Evolutionary conservation across 257 asterid species (phyloP).

Genomic region (Nicotiana otophora): DNA sequence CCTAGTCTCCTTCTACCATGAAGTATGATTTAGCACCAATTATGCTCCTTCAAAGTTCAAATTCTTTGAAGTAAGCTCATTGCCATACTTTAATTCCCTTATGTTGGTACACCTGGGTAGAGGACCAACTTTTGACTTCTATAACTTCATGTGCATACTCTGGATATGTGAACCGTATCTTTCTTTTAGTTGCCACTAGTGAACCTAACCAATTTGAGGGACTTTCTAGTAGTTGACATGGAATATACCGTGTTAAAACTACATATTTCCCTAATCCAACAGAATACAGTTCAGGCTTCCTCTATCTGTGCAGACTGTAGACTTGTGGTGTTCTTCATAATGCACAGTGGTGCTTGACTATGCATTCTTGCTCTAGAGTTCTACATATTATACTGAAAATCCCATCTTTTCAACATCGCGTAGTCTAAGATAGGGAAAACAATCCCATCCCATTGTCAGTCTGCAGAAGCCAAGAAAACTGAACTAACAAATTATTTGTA

Average conservation of each 20-base stretch:
- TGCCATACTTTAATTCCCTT: neutral
- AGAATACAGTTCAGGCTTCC: neutral
- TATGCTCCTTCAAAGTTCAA: neutral
- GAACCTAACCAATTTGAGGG: neutral
- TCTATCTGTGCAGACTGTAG: neutral
- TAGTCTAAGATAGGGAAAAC: neutral
- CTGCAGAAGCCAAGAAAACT: neutral
- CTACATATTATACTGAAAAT: neutral
- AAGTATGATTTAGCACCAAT: neutral
- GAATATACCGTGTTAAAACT: neutral
- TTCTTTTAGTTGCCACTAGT: too few species aligned
- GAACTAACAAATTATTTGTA: neutral
- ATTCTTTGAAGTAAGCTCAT: neutral
- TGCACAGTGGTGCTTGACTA: neutral
- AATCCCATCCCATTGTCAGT: neutral
- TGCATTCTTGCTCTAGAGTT: neutral
- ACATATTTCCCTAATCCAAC: neutral
- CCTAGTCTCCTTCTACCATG: neutral
- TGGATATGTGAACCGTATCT: neutral
- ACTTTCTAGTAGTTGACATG: neutral
- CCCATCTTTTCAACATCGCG: neutral
- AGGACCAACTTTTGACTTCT: neutral
- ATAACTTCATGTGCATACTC: neutral
- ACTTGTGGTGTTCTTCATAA: neutral
- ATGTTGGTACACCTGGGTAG: neutral